phyloP scores from a whole-genome alignment of 2,329 filamentous ascomycete genomes.

The Aspergillus hortae region DNA sequence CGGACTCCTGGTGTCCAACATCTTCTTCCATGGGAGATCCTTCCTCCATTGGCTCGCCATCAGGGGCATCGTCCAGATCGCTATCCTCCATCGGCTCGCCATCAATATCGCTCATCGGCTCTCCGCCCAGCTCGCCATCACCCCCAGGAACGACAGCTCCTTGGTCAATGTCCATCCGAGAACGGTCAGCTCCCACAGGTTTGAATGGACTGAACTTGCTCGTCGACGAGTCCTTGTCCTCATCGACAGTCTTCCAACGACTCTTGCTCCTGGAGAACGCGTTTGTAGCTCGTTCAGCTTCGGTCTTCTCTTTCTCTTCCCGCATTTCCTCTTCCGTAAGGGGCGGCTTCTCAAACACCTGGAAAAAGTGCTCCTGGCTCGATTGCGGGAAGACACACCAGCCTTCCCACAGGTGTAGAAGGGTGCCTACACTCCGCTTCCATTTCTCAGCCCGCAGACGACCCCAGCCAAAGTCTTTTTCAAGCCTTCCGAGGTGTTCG shows the following conservation, averaged over 20 bases:
- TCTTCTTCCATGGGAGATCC: slow-evolving; percentile 32
- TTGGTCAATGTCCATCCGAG: slow-evolving; percentile 33
- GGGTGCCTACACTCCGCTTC: slow-evolving; percentile 68
- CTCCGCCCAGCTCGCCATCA: slow-evolving; percentile 42
- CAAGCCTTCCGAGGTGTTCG: slow-evolving; percentile 68
- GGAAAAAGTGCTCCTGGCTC: slow-evolving; percentile 67
- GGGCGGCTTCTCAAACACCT: slow-evolving; percentile 69
- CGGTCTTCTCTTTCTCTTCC: slow-evolving; percentile 42
- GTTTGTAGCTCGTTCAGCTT: slow-evolving; percentile 35
- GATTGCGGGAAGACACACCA: slow-evolving; percentile 68
- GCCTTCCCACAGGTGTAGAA: slow-evolving; percentile 67
- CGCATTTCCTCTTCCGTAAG: slow-evolving; percentile 45
- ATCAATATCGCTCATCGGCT: slow-evolving; percentile 43
- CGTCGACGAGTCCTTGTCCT: slow-evolving; percentile 38
- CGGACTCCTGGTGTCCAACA: slow-evolving; percentile 18
- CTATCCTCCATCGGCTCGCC: slow-evolving; percentile 47
- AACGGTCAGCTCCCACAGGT: slow-evolving; percentile 21
- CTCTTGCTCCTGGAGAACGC: slow-evolving; percentile 41
- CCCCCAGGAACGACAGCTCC: slow-evolving; percentile 32
- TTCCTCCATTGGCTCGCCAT: slow-evolving; percentile 48
- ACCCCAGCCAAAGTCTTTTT: slow-evolving; percentile 73
- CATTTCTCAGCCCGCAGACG: slow-evolving; percentile 78
- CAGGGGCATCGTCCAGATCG: slow-evolving; percentile 46
- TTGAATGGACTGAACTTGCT: slow-evolving; percentile 27
- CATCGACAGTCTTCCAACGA: slow-evolving; percentile 46